Conservation (phyloP, 2,329 filamentous ascomycete genomes). For the Neonectria punicea region DNA sequence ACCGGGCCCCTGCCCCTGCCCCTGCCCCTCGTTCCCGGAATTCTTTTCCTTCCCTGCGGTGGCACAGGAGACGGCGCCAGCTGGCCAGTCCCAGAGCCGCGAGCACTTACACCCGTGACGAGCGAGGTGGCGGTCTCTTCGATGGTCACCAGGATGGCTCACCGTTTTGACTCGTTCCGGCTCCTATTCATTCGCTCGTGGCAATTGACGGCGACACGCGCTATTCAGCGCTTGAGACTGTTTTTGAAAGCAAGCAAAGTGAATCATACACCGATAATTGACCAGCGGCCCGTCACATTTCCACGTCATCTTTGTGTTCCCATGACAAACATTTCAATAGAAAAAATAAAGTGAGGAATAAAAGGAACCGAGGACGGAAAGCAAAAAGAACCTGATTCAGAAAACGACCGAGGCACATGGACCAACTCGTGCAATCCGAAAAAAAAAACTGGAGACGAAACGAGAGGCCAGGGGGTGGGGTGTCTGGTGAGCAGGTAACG, state of each 20-base stretch:
- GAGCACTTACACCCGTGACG: slow-evolving; percentile 31
- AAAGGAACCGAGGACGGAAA: slow-evolving; percentile 5
- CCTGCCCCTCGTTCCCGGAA: slow-evolving; percentile 20
- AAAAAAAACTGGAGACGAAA: background rate
- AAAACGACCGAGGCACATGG: slow-evolving; percentile 3
- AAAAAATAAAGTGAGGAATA: background rate
- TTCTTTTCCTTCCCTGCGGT: slow-evolving; percentile 6
- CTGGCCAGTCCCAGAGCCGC: slow-evolving; percentile 29
- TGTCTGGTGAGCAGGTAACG: slow-evolving; percentile 12
- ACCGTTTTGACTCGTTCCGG: slow-evolving; percentile 16
- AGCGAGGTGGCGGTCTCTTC: background rate
- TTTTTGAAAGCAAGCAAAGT: background rate
- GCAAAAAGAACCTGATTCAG: background rate
- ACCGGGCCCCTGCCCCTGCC: slow-evolving; percentile 11
- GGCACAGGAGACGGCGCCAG: slow-evolving; percentile 15
- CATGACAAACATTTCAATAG: slow-evolving; percentile 1
- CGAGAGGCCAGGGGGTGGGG: background rate
- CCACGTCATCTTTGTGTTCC: slow-evolving; percentile 2
- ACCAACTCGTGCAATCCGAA: slow-evolving; percentile 1
- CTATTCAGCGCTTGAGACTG: slow-evolving; percentile 15
- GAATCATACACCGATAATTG: background rate
- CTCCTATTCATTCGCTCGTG: slow-evolving; percentile 14
- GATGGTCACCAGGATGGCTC: slow-evolving; percentile 13
- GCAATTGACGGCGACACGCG: slow-evolving; percentile 11
- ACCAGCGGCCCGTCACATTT: slow-evolving; percentile 1